Percentiles rank a stretch among this genome's conserved stretches.
Evolutionary conservation across 352 stramenopile species (phyloP).

Genomic region (Globisporangium takayamanum): DNA sequence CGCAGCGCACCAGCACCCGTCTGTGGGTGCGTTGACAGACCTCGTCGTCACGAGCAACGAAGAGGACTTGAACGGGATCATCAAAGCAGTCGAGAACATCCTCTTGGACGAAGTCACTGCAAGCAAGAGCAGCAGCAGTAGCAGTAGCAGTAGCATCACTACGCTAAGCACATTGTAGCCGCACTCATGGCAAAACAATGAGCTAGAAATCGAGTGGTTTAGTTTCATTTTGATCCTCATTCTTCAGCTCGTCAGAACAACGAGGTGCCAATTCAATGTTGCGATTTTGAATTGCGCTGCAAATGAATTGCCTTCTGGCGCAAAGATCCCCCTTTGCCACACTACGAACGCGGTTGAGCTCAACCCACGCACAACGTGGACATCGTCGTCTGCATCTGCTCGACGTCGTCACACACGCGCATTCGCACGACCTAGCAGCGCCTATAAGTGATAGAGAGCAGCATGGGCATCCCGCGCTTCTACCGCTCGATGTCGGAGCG

Average conservation of each 20-base stretch:
- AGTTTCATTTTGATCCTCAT: too few relatives aligned
- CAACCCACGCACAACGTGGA: neutral
- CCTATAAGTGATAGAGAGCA: too few relatives aligned
- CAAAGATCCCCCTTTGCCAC: neutral
- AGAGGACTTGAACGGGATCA: slow-evolving; percentile 1
- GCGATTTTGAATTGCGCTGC: too few relatives aligned
- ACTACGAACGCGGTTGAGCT: neutral
- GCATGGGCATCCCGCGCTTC: slow-evolving; percentile 92
- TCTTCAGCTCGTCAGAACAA: neutral
- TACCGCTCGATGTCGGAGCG: slow-evolving; percentile 91
- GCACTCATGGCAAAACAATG: too few relatives aligned
- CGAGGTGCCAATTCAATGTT: neutral
- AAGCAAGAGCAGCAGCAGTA: neutral
- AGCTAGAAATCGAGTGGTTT: too few relatives aligned
- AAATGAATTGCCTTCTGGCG: too few relatives aligned
- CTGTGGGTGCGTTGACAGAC: neutral
- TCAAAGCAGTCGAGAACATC: slow-evolving; percentile 5
- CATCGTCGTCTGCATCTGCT: neutral
- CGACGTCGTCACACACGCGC: too few relatives aligned
- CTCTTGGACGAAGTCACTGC: slow-evolving; percentile 4
- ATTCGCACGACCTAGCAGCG: neutral
- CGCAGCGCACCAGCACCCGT: neutral
- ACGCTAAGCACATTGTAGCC: neutral
- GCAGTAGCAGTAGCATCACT: neutral
- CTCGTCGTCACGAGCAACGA: slow-evolving; percentile 1